Base-by-base conservation (phyloP, 768 basidiomycete species). In the Pleurotus salmoneostramineus region DNA sequence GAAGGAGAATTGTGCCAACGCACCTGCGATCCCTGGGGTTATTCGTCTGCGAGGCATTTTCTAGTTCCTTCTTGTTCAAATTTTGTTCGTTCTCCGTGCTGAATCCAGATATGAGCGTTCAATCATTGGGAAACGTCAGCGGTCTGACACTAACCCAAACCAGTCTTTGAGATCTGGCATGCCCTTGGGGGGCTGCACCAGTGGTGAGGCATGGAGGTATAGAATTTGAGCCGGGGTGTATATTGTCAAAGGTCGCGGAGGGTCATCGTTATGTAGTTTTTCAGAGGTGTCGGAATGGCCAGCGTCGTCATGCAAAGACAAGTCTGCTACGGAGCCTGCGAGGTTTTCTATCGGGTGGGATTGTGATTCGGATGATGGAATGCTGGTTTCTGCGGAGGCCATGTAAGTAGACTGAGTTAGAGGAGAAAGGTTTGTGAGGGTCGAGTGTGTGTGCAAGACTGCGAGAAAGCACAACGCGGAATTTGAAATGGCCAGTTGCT, bases 101-200 rank as follows among this genome's bases (percentile, higher is more conserved):
- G 51, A 61, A 57, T 51, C 17, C 10, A 52, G 63, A 61, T 61
- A 65, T 61, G 56, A 43, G 56, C 60, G 54, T 64, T 56, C 71
- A 58, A 50, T 72, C 77, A 62, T 62, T 40, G 60, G 51, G 55
- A 36, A 62, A 60, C 44, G 58, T 34, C 64, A 54, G 49, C 21
- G 58, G 58, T 40, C n/a, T 60, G 58, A 55, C 40, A 75, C 84
- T 59, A 69, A 94, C 92, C 92, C 92, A 72, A 93, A 94, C 92
- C 92, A 94, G 47, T 88, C 84, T 74, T 87, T 92, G 52, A 94
- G 74, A 47, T 83, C 77, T 50, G 92, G 92, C 93, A 94, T 93
- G 62, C 83, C 83, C 51, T 74, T 67, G 5, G 93, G 92, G 27
- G 78, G 74, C 60, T 80, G 76, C 27, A 94, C 88, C 42, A 93